These are phyloP conservation scores for Kluyveromyces aestuarii DNA, from an alignment of 805 yeast species.

Conservation along the genomic window DNA sequence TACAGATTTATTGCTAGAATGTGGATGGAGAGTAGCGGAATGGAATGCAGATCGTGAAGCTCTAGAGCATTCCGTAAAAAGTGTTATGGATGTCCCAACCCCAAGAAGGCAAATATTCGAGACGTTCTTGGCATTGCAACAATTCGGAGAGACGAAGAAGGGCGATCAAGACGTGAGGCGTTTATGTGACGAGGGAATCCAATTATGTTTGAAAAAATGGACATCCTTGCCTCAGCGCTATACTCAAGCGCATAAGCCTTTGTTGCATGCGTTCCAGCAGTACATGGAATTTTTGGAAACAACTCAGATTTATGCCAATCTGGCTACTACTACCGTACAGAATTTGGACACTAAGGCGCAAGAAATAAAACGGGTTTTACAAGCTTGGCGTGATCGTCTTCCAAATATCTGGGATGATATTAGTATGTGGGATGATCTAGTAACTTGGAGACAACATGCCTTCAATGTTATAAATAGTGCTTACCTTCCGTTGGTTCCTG, in stretches of 20 bases:
- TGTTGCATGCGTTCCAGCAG: constrained; percentile 92
- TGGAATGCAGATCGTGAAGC: constrained; percentile 96
- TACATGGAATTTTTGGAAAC: constrained; percentile 98
- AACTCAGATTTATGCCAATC: constrained; percentile 80
- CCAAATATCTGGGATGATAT: constrained; percentile 98
- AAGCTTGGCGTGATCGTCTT: constrained; percentile 95
- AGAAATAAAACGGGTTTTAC: constrained; percentile 87
- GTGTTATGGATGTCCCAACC: constrained; percentile 97
- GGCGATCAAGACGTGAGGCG: constrained; percentile 76
- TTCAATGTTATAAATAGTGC: constrained; percentile 93
- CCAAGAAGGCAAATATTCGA: constrained; percentile 95
- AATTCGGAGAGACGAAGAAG: constrained; percentile 84
- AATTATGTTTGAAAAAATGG: constrained; percentile 87
- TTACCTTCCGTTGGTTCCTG: constrained; percentile 85
- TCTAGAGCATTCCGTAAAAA: constrained; percentile 84
- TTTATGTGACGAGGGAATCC: constrained; percentile 93
- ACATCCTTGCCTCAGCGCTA: constrained; percentile 68
- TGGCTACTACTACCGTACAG: constrained; percentile 84
- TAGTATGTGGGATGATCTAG: constrained; percentile 93
- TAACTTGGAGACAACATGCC: constrained; percentile 98
- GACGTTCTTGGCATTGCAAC: constrained; percentile 87
- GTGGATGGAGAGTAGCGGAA: constrained; percentile 99
- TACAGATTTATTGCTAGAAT: constrained; percentile 87
- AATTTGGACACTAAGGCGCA: constrained; percentile 89
- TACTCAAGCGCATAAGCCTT: constrained; percentile 78